Evolutionary conservation across 768 basidiomycete genomes (phyloP).

Genomic region (Erythrobasidium yunnanense): DNA sequence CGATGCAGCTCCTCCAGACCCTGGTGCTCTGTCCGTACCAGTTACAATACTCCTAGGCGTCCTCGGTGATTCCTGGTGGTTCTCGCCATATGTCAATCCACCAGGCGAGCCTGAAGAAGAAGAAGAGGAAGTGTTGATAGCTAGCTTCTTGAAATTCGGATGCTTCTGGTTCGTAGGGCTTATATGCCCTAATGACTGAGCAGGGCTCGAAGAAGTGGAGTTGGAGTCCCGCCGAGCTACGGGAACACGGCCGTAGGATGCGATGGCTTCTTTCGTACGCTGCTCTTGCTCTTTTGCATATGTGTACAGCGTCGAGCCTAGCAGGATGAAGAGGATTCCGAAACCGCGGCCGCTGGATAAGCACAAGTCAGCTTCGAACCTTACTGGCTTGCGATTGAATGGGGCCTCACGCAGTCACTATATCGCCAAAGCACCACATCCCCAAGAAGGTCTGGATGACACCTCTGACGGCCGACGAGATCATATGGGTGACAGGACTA

Average conservation of each 20-base stretch:
- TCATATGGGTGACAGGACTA: conserved; percentile 94
- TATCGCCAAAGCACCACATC: conserved; percentile 66
- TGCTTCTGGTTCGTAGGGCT: not conserved
- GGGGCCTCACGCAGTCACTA: conserved; percentile 50
- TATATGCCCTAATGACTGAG: not conserved
- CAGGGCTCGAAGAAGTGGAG: not conserved
- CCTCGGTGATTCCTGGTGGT: not conserved
- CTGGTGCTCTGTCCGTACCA: conserved; percentile 1
- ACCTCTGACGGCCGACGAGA: conserved; percentile 77
- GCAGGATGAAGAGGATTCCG: conserved; percentile 68
- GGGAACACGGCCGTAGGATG: conserved; percentile 1
- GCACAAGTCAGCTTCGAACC: not conserved
- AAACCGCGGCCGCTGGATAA: conserved; percentile 59
- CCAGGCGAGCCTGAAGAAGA: too few species aligned
- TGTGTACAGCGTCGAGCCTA: conserved; percentile 65
- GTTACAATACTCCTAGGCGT: not conserved
- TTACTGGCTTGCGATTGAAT: not conserved
- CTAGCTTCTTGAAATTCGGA: not conserved
- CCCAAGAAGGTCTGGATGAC: conserved; percentile 80
- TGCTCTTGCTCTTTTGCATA: conserved; percentile 23
- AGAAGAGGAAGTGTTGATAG: not conserved
- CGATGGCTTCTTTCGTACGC: not conserved
- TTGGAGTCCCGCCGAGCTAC: not conserved
- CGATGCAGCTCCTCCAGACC: too few species aligned
- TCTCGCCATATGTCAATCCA: not conserved